These are phyloP conservation scores for Salmacisia buchloeana DNA, from an alignment of 1,284 basidiomycete genomes.

Conservation along the genomic window DNA sequence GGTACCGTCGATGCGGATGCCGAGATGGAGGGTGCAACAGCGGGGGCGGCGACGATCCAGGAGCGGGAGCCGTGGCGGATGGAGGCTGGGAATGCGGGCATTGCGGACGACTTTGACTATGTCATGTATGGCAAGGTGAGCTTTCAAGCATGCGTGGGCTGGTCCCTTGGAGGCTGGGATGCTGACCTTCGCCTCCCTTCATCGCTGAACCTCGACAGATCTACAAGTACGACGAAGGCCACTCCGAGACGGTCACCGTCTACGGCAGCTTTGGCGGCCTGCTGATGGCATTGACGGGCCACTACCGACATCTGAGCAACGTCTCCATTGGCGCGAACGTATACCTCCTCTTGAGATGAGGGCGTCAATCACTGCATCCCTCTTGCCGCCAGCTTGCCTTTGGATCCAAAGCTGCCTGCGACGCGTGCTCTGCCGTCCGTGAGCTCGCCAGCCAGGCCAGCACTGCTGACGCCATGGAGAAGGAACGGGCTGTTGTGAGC, in stretches of 20 bases:
- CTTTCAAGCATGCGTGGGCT: constrained; percentile 4
- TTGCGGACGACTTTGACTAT: constrained; percentile 96
- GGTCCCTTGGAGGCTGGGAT: neutral
- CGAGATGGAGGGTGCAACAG: constrained; percentile 51
- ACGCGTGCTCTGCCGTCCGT: too few relatives aligned
- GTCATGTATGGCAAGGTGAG: constrained; percentile 97
- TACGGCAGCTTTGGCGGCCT: constrained; percentile 96
- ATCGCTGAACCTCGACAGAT: constrained; percentile 58
- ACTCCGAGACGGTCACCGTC: constrained; percentile 77
- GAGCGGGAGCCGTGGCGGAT: constrained; percentile 76
- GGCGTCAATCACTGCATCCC: neutral
- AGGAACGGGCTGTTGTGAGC: too few relatives aligned
- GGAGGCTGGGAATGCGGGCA: constrained; percentile 72
- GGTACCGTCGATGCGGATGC: constrained; percentile 52
- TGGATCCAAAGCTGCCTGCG: too few relatives aligned
- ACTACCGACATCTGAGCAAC: constrained; percentile 83
- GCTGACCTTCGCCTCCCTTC: neutral
- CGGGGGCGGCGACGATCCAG: constrained; percentile 56
- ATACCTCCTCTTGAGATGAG: constrained; percentile 72
- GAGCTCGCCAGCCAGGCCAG: too few relatives aligned
- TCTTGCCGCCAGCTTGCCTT: neutral
- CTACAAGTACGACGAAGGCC: constrained; percentile 90
- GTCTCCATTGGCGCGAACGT: constrained; percentile 89
- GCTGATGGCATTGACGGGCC: constrained; percentile 87
- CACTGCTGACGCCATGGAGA: too few relatives aligned